These are phyloP conservation scores for Trichophyton simii DNA, from an alignment of 2,329 filamentous ascomycete genomes.

Conservation along the genomic window DNA sequence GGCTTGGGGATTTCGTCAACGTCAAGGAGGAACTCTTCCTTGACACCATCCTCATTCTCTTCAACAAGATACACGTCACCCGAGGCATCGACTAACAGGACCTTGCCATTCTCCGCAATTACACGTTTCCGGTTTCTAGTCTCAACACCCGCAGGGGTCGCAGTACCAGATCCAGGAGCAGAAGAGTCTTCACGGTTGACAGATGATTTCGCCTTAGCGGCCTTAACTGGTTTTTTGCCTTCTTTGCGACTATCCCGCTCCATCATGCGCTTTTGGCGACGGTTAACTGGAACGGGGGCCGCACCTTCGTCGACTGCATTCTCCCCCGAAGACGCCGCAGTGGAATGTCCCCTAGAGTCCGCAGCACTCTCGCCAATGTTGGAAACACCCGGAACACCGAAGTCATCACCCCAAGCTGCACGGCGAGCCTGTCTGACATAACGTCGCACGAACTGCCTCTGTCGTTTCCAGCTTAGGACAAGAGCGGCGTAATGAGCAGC, in stretches of 20 bases:
- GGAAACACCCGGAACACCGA: constrained; percentile 53
- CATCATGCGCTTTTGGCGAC: constrained; percentile 76
- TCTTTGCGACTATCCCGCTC: constrained; percentile 66
- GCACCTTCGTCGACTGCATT: constrained; percentile 34
- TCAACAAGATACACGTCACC: constrained; percentile 95
- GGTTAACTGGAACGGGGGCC: constrained; percentile 52
- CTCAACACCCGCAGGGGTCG: constrained; percentile 47
- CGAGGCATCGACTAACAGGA: constrained; percentile 78
- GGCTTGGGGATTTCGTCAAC: constrained; percentile 71
- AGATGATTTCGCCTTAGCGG: constrained; percentile 13
- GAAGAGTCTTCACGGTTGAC: constrained; percentile 7
- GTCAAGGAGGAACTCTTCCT: constrained; percentile 75
- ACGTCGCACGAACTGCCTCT: constrained; percentile 78
- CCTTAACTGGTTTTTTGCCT: constrained; percentile 37
- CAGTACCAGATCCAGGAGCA: constrained; percentile 32
- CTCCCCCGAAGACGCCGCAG: constrained; percentile 31
- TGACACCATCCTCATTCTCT: constrained; percentile 71
- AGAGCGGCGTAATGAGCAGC: constrained; percentile 76
- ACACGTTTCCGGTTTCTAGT: constrained; percentile 61
- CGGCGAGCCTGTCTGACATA: constrained; percentile 84
- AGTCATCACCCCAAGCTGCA: constrained; percentile 78
- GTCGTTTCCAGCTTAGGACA: constrained; percentile 76
- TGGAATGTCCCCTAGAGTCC: constrained; percentile 19
- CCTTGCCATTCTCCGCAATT: constrained; percentile 87
- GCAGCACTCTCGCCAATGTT: constrained; percentile 41